These are phyloP conservation scores for Pseudohalonectria lignicola DNA, from an alignment of 2,329 filamentous ascomycete species.

Conservation along the genomic window DNA sequence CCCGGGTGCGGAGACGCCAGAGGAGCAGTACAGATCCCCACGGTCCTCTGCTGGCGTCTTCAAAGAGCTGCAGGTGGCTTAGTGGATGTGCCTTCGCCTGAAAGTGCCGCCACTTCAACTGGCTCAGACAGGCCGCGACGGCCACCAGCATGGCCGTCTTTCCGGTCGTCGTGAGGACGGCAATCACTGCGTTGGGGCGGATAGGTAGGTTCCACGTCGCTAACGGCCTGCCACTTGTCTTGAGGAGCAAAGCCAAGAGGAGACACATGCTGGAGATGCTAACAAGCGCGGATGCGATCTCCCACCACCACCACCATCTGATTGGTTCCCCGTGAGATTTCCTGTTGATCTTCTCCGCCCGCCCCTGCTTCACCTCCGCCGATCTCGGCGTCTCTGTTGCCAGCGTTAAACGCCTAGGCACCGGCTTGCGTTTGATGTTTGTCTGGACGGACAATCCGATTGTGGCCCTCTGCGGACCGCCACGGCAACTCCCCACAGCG, in stretches of 20 bases:
- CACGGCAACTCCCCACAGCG: no score
- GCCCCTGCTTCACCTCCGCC: no score
- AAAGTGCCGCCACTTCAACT: constrained; percentile 23
- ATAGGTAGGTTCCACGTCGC: constrained; percentile 11
- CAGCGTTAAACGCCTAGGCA: no score
- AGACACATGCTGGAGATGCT: constrained; percentile 8
- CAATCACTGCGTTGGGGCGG: constrained; percentile 19
- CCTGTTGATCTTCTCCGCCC: not conserved
- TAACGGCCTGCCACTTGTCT: constrained; percentile 6
- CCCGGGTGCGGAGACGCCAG: not conserved
- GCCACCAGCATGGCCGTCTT: constrained; percentile 19
- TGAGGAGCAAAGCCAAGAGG: constrained; percentile 6
- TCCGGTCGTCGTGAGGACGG: constrained; percentile 18
- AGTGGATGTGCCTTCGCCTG: constrained; percentile 8
- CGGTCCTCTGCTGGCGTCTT: constrained; percentile 6
- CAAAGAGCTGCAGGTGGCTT: constrained; percentile 10
- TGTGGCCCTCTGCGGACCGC: no score
- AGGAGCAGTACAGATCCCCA: constrained; percentile 10
- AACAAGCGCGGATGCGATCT: constrained; percentile 8
- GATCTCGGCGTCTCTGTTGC: no score
- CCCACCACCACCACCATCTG: constrained; percentile 13
- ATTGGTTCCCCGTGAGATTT: not conserved
- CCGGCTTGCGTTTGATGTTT: no score
- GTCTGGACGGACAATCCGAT: no score
- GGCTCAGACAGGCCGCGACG: constrained; percentile 18